Base-by-base conservation (phyloP, 345 rosid genomes). In the Limnanthes douglasii region DNA sequence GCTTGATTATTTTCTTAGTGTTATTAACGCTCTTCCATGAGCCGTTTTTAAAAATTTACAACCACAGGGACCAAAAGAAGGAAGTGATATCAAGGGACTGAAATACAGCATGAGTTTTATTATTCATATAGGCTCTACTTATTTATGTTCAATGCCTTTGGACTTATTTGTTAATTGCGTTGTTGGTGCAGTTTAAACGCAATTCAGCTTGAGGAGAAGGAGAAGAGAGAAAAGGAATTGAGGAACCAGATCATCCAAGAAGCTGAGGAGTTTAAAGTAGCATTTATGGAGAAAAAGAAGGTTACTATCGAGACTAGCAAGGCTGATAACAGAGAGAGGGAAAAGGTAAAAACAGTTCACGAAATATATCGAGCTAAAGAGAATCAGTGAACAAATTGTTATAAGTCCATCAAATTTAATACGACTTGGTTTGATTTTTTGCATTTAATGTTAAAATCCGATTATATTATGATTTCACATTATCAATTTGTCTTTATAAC, bases 181-280 rank as follows among this genome's bases (percentile, higher is more conserved):
- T 27, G 21, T 5, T 21, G 21, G 38, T 31, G 11, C 30, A 84
- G 95, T 47, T 56, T 68, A 37, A 84, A 84, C 47, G 85, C 73
- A 0, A 47, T 69, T 28, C 63, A 39, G 10, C 49, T 75, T 61
- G 95, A 73, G 60, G 85, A 76, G 65, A 79, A 79, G 56, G 95
- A 79, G 71, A 74, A 63, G 75, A 69, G 15, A 41, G 94, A 78
- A 46, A 84, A 64, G 29, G 88, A 66, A 51, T 6, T 54, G 48
- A n/a, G 65, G 64, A 66, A 37, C 33, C 69, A 62, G 44, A 73
- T 79, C 31, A 40, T 73, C 6, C 72, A 73, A 25, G 88, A 75
- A 52, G 85, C 93, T 2, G 56, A 62, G 20, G 79, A 64, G 8
- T 85, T 33, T 54, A 85, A 69, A 39, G 60, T 53, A 21, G 93